Evolutionary conservation across 2,329 filamentous ascomycete species (phyloP), one percentile per base, ranked within the genome.

Genomic region (Penicillium sp.): DNA sequence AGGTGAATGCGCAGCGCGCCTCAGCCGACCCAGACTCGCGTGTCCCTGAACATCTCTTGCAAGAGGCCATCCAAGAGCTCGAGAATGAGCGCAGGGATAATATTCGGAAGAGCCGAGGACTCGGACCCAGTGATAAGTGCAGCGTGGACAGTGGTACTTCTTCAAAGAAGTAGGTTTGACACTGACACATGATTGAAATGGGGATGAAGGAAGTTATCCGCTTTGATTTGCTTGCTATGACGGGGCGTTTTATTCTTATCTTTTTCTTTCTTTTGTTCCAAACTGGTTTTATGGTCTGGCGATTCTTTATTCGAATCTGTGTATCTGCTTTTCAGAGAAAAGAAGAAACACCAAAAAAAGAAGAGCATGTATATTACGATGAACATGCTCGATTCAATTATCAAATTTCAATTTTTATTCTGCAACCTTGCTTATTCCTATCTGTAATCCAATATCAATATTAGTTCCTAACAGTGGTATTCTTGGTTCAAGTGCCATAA

Each of bases 11-110:
- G 31, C 38, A 56, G n/a, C 29, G 29, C 4, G 29, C 41, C n/a
- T 17, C 23, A 15, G 2, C 13, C n/a, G 31, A 56, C 15, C 47
- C 47, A 17, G 21, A 38, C 38, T 56, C 41, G 21, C 47, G 31
- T 23, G 38, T 52, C 33, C 31, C 29, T 23, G 54, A 56, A 1
- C 38, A 42, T 25, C 5, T 43, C 13, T 2, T 56, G 23, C 47
- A 56, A 31, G 54, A 56, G 29, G 48, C 23, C 8, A 52, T 56
- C 6, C 21, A 38, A n/a, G 54, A 56, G 10, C 48, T 56, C 3
- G 47, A 56, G 15, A 35, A 33, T 17, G 54, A 52, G 54, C 23
- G 29, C 12, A 38, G 40, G 17, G 49, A 40, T 19, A 17, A 27
- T 21, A 19, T 21, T 15, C 31, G 33, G 7, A 31, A 37, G 13